Evolutionary conservation across 371 early-diverging fungal genomes (phyloP).

Genomic region (Smittium culicis): DNA sequence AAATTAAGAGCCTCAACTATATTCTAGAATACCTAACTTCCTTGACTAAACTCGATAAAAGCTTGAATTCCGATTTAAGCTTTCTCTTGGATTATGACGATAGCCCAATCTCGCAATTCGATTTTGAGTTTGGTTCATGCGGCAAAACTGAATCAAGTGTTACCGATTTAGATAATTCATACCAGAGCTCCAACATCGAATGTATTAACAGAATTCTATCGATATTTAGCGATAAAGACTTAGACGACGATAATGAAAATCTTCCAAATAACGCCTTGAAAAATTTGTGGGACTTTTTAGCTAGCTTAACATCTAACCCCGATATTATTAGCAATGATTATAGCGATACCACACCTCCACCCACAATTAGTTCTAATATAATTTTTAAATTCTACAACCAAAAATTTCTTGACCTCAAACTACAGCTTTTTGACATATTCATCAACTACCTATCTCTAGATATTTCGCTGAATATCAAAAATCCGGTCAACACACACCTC

Average conservation of each 20-base stretch:
- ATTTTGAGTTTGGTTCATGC: too few species aligned
- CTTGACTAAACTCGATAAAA: background rate
- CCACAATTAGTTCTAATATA: background rate
- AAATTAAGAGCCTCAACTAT: background rate
- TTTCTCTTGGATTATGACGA: background rate
- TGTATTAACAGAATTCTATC: too few species aligned
- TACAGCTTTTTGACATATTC: background rate
- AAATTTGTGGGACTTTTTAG: background rate
- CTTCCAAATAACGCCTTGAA: background rate
- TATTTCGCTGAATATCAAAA: background rate
- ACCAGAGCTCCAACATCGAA: too few species aligned
- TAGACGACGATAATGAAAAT: background rate
- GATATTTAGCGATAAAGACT: too few species aligned
- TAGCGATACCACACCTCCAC: background rate
- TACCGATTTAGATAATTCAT: too few species aligned
- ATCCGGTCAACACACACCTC: background rate
- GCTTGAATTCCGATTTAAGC: background rate
- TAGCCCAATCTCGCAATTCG: too few species aligned
- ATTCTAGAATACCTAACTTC: background rate
- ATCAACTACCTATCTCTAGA: background rate
- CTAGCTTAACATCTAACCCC: too few species aligned
- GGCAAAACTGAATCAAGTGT: too few species aligned
- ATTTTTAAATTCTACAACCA: background rate
- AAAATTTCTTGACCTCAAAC: background rate
- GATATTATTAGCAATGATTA: too few species aligned